Base-by-base conservation (phyloP, 2,329 filamentous ascomycete species). In the Fusarium palustre region DNA sequence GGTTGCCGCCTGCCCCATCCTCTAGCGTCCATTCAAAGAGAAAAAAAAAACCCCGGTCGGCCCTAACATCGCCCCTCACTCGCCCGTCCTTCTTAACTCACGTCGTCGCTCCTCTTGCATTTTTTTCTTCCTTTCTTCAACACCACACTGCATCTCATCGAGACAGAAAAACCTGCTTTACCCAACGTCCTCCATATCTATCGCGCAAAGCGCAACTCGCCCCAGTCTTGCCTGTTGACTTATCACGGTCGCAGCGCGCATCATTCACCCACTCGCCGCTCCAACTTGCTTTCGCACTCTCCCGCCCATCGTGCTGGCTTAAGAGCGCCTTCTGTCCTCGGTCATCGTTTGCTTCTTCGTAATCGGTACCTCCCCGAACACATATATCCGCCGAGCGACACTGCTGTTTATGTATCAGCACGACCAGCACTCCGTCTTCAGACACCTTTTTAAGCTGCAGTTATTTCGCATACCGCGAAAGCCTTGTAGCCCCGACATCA, bases 321-420 rank as follows among this genome's bases (percentile, higher is more conserved):
- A 57, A 55, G 48, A 65, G 48, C 45, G 39, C 43, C 55, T 34
- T 61, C 43, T 65, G 38, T 66, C 56, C 48, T 50, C 64, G 59
- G 64, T 59, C 57, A 58, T 59, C 50, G 59, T 49, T 55, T 65
- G 59, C 52, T 52, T 53, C 48, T 56, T 50, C 66, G 62, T 65
- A 71, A 72, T 62, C 73, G 65, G 69, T 55, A 60, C 48, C 50
- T 59, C 42, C 16, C 66, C 69, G 71, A 69, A 74, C 76, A 77
- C 73, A 72, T 78, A 79, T 74, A 55, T 72, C 65, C 60, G 62
- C 73, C 71, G 70, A 75, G 69, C 70, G 74, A 80, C 76, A 77
- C 78, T 79, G 78, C 80, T 91, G 93, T 97, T 92, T 97, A 97
- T 97, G 94, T 97, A 97, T 97, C 94, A 94, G 93, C 91, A 93